Conservation (phyloP, 306 rosid genomes). For the Vigna unguiculata region DNA sequence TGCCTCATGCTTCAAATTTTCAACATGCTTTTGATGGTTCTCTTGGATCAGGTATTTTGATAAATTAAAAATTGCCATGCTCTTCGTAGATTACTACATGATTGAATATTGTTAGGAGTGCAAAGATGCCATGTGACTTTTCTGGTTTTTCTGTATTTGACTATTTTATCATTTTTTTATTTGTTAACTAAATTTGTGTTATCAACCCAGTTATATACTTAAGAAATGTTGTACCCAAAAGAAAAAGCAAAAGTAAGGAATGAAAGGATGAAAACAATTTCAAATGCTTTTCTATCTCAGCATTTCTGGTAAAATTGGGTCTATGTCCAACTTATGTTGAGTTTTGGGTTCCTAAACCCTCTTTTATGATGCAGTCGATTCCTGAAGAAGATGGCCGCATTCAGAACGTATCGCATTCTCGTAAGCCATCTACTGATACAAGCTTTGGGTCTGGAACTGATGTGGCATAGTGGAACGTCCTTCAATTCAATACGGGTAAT, state of each 20-base stretch:
- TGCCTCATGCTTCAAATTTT: conserved; percentile 49
- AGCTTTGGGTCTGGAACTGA: conserved; percentile 60
- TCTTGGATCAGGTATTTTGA: conserved; percentile 54
- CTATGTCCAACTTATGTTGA: background rate
- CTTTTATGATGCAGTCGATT: conserved; percentile 60
- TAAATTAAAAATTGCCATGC: conserved; percentile 20
- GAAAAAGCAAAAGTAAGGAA: background rate
- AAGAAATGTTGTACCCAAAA: conserved; percentile 1
- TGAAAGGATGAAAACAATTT: background rate
- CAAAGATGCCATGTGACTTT: conserved; percentile 7
- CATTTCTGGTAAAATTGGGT: conserved; percentile 12
- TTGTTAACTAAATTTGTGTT: background rate
- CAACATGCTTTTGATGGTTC: conserved; percentile 48
- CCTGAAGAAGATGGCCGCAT: conserved; percentile 71
- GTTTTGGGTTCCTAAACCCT: conserved; percentile 23
- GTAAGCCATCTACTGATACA: conserved; percentile 56
- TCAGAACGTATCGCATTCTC: conserved; percentile 55
- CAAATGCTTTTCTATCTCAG: conserved; percentile 11
- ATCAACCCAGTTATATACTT: conserved; percentile 3
- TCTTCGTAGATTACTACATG: background rate
- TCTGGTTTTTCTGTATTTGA: background rate
- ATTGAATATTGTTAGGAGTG: background rate
- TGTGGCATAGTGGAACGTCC: conserved; percentile 82
- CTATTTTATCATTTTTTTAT: background rate
- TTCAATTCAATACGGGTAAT: conserved; percentile 86